Evolutionary conservation across 345 rosid genomes (phyloP), one percentile per base, ranked within the genome.

Genomic region (Ceriops zippeliana): DNA sequence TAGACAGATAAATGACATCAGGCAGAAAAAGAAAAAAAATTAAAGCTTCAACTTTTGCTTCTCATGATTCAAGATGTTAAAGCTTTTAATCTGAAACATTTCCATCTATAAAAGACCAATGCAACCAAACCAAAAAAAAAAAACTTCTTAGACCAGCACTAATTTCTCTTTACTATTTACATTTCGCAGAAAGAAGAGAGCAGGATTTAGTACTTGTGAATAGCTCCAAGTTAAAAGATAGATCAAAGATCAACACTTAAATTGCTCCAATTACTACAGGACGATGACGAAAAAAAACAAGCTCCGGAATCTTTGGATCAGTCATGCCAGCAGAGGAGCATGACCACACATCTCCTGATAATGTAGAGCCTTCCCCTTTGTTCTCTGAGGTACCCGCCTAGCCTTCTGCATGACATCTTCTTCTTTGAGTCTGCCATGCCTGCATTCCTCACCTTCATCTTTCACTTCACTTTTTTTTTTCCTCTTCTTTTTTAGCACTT

Each of bases 321-420:
- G 78, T 88, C 96, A 70, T 83, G 90, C 93, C 93, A 88, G 54
- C 96, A 90, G 59, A 90, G 79, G 62, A 90, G 93, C 86, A 90
- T 88, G 70, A 86, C 90, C 24, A 90, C 86, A 75, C 93, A 90
- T 82, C 89, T 82, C 68, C 85, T 82, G 34, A 90, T 85, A 56
- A 90, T 88, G 78, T 90, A 90, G 54, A 90, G 82, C 71, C 92
- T 85, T 69, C 89, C 93, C 69, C 82, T 86, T 59, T 90, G 96
- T 65, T 90, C 76, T 73, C 73, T 88, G 20, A 88, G 68, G 63
- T 88, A 88, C 42, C 93, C 90, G 68, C 96, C 89, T 34, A 86
- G 90, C 80, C 80, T 83, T 72, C 76, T 80, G 78, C 81, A 76
- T 32, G 86, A 79, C 27, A 80, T 68, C 79, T 70, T 86, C 70